Percentiles rank a stretch among this genome's conserved stretches.
phyloP scores from a whole-genome alignment of 805 yeast genomes.

The Ogataea parapolymorpha region DNA sequence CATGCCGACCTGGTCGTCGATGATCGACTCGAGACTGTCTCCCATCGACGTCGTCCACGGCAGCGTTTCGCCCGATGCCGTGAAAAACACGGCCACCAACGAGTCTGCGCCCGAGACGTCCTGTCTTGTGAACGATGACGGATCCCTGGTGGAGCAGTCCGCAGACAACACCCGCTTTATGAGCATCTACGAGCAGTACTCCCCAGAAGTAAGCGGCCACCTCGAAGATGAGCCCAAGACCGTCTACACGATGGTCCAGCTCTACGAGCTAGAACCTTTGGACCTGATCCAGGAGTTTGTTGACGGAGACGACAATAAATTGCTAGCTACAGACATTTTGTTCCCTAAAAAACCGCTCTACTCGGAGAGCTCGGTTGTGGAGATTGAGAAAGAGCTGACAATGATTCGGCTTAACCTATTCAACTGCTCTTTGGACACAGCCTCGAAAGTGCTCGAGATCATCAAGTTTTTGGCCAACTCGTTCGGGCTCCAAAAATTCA shows the following conservation, averaged over 20 bases:
- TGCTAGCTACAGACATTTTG: conserved; percentile 20
- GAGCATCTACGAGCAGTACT: neutral
- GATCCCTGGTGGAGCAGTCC: neutral
- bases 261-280: conserved; percentile 19
- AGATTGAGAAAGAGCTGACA: conserved; percentile 21
- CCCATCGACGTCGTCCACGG: conserved; percentile 20
- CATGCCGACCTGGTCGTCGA: conserved; percentile 14
- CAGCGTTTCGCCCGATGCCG: conserved; percentile 11
- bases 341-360: conserved; percentile 16
- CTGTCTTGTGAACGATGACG: neutral
- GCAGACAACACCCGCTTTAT: neutral
- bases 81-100: neutral
- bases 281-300: conserved; percentile 14
- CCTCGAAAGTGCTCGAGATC: conserved; percentile 29
- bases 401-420: conserved; percentile 20
- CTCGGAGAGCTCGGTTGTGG: conserved; percentile 5
- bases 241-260: conserved; percentile 16
- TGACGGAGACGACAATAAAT: conserved; percentile 18
- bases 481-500: conserved; percentile 27
- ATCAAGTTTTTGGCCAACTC: conserved; percentile 35
- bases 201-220: neutral
- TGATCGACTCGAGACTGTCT: conserved; percentile 14
- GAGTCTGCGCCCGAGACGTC: neutral
- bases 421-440: conserved; percentile 18
- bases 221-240: conserved; percentile 1